Base-by-base conservation (phyloP, 371 early-diverging fungal genomes). In the Apophysomyces ossiformis region DNA sequence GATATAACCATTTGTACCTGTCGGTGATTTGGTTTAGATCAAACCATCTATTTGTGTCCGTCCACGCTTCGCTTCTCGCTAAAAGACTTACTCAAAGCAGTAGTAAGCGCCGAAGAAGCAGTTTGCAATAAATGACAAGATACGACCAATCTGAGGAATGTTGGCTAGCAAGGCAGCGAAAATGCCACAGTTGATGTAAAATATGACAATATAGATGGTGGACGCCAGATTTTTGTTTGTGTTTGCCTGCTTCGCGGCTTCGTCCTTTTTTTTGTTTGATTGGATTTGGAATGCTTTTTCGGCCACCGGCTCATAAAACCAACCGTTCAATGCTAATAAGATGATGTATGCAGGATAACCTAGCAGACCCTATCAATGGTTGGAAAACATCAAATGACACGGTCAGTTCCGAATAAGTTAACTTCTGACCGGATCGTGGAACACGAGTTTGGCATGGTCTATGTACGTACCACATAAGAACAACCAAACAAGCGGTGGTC, bases 1-100 rank as follows among this genome's bases (percentile, higher is more conserved):
- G 61, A 63, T 82, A 78, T 2, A 79, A 63, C 84, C 85, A 83
- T 65, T 83, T 82, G 64, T 80, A 85, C 60, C 85, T 85, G 65
- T 15, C 37, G 8, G 35, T 37, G 32, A 26, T 1, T 26, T 26
- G 32, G 32, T 26, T 26, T 26, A 26, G 32, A 26, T 26, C 32
- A 26, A 26, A 26, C 32, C 32, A 26, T 26, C 32, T 26, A 26
- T 26, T 1, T 26, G 32, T 26, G 32, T 2, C 32, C 32, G 2
- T 2, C 32, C 32, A 26, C 32, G 32, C 26, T 26, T 26, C 2
- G 2, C 2, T 26, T 26, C 26, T 26, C 26, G 26, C 32, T n/a
- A 21, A 11, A 11, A 12, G 32, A 69, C 79, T 69, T 76, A 83
- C 82, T 85, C 85, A 44, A 85, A 85, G 39, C 82, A 75, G 60